Evolutionary conservation across 148 eudicot genomes (phyloP), one percentile per base, ranked within the genome.

Genomic region (Amaranthus hypochondriacus): DNA sequence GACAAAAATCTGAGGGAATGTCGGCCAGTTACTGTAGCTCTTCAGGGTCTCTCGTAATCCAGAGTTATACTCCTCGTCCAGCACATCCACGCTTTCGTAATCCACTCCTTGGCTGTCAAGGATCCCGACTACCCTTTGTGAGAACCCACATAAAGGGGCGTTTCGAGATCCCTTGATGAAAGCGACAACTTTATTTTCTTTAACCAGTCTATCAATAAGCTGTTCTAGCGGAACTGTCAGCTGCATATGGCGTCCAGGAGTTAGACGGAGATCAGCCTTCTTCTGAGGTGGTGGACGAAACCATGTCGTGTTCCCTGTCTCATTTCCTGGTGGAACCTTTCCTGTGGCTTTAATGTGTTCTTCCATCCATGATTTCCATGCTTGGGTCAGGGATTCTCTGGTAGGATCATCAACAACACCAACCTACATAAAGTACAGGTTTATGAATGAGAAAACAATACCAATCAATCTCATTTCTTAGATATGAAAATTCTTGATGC

Each of bases 331-430:
- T 48, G 97, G 98, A 57, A 94, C 80, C 61, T 91, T 94, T 51
- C 98, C 98, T 0, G 89, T 83, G 48, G 86, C 80, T 71, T 77
- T 89, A 71, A 94, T 87, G 84, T 94, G 96, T 72, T 91, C 98
- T 85, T 94, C 97, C 93, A 94, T 83, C 98, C 98, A 94, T 81
- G 93, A 86, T 87, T 90, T 89, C 98, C 98, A 94, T 21, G 96
- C 90, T 79, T 89, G 88, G n/a, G 96, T 94, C 75, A 94, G 73
- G 74, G 93, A 83, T 71, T 85, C 79, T 81, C 89, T 86, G 68
- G 86, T 89, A 11, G 97, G 90, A 8, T 92, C 88, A 66, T 89
- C 93, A 56, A 91, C 81, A 61, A 89, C 73, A 55, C 89, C 93
- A 71, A 90, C 90, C 97, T 94, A 64, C 77, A 72, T 50, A 54